A percentile compares a stretch with the other conserved stretches of the same genome.
These are phyloP conservation scores for Solanum sparsipilum DNA, from an alignment of 257 asterid species.

Conservation along the genomic window DNA sequence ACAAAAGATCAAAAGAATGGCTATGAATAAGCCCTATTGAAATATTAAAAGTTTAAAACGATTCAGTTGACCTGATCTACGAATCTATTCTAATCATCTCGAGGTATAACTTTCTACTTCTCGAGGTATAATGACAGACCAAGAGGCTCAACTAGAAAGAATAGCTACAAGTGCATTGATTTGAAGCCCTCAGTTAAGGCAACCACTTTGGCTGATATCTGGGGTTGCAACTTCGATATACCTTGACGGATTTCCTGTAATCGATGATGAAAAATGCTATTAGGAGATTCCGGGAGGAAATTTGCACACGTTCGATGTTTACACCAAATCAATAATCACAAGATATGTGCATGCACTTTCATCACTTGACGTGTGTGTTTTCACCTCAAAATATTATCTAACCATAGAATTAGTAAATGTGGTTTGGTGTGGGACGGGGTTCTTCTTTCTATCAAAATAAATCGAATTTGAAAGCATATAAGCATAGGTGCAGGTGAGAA, in stretches of 20 bases:
- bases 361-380: neutral
- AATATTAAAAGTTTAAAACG: no score
- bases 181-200: conserved; percentile 84
- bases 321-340: neutral
- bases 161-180: conserved; percentile 46
- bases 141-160: neutral
- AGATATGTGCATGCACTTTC: neutral
- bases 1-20: no score
- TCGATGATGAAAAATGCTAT: neutral
- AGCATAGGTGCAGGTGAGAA: neutral
- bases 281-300: neutral
- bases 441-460: neutral
- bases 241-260: conserved; percentile 81
- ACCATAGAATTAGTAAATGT: neutral
- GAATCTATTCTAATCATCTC: neutral
- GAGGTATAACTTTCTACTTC: neutral
- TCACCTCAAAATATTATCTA: neutral
- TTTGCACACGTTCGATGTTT: neutral
- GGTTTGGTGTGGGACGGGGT: neutral
- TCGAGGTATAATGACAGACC: neutral
- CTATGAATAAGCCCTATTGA: no score
- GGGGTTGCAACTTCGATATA: conserved; percentile 52
- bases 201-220: conserved; percentile 73
- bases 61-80: no score
- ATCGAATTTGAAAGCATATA: neutral